A percentile compares a stretch with the other conserved stretches of the same genome.
Conservation (phyloP, 306 rosid genomes). For the Glycine latifolia region DNA sequence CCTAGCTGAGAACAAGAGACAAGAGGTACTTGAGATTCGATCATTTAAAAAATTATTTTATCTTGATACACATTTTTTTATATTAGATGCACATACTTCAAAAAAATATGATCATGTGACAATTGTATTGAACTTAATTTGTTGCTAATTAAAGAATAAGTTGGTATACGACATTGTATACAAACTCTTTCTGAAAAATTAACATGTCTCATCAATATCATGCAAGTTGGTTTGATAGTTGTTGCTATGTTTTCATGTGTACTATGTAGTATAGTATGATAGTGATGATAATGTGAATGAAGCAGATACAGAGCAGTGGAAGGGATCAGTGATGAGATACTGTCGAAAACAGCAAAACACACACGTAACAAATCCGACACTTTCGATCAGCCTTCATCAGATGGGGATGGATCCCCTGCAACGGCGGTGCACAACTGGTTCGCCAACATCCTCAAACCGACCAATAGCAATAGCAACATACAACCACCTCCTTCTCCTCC, state of each 20-base stretch:
- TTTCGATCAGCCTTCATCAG: slow-evolving; percentile 11
- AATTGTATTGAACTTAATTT: too few relatives aligned
- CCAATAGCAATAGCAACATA: slow-evolving; percentile 23
- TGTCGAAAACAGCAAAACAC: slow-evolving; percentile 68
- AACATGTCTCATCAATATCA: too few relatives aligned
- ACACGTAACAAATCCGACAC: slow-evolving; percentile 70
- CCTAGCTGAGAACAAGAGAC: too few relatives aligned
- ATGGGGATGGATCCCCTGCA: slow-evolving; percentile 56
- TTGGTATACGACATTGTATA: too few relatives aligned
- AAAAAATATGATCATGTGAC: too few relatives aligned
- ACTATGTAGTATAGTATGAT: not conserved
- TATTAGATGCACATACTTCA: too few relatives aligned
- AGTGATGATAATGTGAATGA: not conserved
- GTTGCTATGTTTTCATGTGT: not conserved
- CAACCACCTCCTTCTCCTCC: slow-evolving; percentile 31
- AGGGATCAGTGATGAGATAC: slow-evolving; percentile 76
- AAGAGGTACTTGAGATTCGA: too few relatives aligned
- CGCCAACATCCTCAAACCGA: slow-evolving; percentile 64
- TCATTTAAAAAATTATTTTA: too few relatives aligned
- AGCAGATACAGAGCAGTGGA: slow-evolving; percentile 61
- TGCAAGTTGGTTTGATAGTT: too few relatives aligned
- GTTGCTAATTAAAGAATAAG: too few relatives aligned
- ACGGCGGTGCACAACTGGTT: slow-evolving; percentile 70
- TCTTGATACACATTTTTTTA: too few relatives aligned
- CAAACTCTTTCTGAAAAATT: too few relatives aligned